Conservation (phyloP, 192 early-diverging fungal species). For the Coemansia sp. region DNA sequence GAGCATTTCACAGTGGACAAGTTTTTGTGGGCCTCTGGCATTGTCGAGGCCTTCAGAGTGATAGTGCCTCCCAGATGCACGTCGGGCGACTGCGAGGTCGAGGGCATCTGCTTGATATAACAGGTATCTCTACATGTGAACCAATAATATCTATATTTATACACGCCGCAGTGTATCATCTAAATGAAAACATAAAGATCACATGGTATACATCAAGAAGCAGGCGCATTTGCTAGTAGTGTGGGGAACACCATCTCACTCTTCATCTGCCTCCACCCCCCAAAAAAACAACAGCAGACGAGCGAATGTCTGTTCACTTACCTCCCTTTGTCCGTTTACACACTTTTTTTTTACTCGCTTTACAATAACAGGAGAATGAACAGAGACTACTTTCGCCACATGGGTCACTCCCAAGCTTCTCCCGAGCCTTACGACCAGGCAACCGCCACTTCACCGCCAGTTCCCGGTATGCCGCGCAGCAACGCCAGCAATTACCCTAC, state of each 20-base stretch:
- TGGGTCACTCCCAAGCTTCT: not conserved
- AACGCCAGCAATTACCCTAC: slow-evolving; percentile 14
- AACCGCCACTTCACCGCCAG: slow-evolving; percentile 8
- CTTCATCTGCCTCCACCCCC: not conserved
- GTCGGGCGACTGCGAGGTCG: slow-evolving; percentile 9
- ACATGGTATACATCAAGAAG: not conserved
- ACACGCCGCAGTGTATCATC: not conserved
- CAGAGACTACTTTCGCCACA: slow-evolving; percentile 19
- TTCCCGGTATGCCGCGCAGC: slow-evolving; percentile 12
- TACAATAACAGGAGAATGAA: slow-evolving; percentile 9
- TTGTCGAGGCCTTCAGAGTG: slow-evolving; percentile 36
- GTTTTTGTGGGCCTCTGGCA: slow-evolving; percentile 53
- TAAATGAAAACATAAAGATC: not conserved
- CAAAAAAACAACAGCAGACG: not conserved
- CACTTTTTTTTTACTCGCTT: not conserved
- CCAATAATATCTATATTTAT: not conserved
- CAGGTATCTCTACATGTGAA: not conserved
- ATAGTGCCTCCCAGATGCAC: slow-evolving; percentile 9
- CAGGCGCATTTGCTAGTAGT: not conserved
- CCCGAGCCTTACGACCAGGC: not conserved
- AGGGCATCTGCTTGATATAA: slow-evolving; percentile 35
- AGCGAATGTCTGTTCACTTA: too few species aligned
- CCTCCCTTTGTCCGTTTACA: not conserved
- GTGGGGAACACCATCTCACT: not conserved
- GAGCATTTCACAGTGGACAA: slow-evolving; percentile 27